A percentile compares a stretch with the other conserved stretches of the same genome.
phyloP scores from a whole-genome alignment of 1,284 basidiomycete species.

The Cerrena zonata region DNA sequence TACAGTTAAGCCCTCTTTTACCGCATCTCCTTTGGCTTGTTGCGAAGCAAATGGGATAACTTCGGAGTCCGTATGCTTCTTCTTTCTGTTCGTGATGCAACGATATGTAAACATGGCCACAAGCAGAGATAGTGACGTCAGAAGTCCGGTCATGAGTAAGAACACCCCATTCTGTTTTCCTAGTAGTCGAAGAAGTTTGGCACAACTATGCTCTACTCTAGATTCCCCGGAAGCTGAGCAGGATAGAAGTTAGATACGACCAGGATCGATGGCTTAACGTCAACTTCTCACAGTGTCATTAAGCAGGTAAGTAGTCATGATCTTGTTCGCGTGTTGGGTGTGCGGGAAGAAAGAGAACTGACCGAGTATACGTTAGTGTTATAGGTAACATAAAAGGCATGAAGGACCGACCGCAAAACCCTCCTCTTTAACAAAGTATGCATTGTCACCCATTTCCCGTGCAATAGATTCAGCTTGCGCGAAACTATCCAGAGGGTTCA shows the following conservation, averaged over 20 bases:
- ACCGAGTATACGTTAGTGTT: neutral
- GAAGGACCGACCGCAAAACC: slow-evolving; percentile 16
- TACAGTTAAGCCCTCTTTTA: too few species aligned
- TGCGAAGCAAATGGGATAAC: too few species aligned
- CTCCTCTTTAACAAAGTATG: slow-evolving; percentile 16
- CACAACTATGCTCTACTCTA: too few species aligned
- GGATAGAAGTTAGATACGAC: neutral
- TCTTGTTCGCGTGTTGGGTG: neutral
- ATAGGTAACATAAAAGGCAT: neutral
- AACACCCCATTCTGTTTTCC: neutral
- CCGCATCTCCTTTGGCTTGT: too few species aligned
- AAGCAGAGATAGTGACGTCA: neutral
- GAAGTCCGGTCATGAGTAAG: neutral
- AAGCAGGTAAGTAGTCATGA: neutral
- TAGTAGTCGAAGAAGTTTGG: too few species aligned
- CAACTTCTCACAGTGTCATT: neutral
- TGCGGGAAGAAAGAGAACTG: neutral
- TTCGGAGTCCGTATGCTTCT: too few species aligned
- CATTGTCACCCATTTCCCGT: slow-evolving; percentile 12
- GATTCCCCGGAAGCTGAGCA: neutral
- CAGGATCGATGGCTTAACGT: neutral
- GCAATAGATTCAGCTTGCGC: slow-evolving; percentile 12
- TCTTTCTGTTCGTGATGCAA: neutral
- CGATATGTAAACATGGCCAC: neutral
- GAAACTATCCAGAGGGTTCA: slow-evolving; percentile 10